These are phyloP conservation scores for Aquilaria sinensis DNA, from an alignment of 345 rosid genomes.

Conservation along the genomic window DNA sequence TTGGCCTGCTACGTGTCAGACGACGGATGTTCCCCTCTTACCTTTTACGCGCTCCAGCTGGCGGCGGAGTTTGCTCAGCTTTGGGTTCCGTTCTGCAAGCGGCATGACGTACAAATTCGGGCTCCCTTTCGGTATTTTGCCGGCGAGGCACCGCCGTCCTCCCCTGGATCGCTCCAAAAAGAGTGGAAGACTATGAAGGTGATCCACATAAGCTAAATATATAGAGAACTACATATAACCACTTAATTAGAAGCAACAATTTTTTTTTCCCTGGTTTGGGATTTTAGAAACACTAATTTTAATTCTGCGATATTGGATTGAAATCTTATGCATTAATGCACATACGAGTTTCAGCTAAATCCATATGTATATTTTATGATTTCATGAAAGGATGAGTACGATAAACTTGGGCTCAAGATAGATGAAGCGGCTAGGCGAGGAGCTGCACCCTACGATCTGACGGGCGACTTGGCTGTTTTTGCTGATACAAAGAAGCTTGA, in stretches of 20 bases:
- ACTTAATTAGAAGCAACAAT: background rate
- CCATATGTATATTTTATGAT: too few species aligned
- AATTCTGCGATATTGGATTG: too few species aligned
- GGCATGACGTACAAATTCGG: conserved; percentile 27
- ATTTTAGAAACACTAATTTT: too few species aligned
- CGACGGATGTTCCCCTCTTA: conserved; percentile 39
- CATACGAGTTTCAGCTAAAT: too few species aligned
- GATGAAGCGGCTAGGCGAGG: conserved; percentile 22
- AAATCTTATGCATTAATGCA: too few species aligned
- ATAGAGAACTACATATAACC: background rate
- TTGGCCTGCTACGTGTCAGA: conserved; percentile 53
- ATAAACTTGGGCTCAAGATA: conserved; percentile 32
- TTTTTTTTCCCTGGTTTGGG: too few species aligned
- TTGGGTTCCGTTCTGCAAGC: conserved; percentile 47
- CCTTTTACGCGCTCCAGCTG: conserved; percentile 31
- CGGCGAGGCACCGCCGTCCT: background rate
- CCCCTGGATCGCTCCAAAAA: conserved; percentile 20
- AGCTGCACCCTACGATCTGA: conserved; percentile 16
- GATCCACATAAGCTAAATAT: background rate
- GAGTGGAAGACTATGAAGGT: conserved; percentile 51
- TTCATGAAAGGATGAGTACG: conserved; percentile 38
- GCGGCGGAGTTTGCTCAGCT: conserved; percentile 37
- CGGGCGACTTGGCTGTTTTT: conserved; percentile 36
- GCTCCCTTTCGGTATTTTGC: conserved; percentile 48
- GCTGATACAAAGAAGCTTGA: conserved; percentile 25